These are phyloP conservation scores for Cystobasidiopsis lactophilus DNA, from an alignment of 768 basidiomycete species.

Conservation along the genomic window DNA sequence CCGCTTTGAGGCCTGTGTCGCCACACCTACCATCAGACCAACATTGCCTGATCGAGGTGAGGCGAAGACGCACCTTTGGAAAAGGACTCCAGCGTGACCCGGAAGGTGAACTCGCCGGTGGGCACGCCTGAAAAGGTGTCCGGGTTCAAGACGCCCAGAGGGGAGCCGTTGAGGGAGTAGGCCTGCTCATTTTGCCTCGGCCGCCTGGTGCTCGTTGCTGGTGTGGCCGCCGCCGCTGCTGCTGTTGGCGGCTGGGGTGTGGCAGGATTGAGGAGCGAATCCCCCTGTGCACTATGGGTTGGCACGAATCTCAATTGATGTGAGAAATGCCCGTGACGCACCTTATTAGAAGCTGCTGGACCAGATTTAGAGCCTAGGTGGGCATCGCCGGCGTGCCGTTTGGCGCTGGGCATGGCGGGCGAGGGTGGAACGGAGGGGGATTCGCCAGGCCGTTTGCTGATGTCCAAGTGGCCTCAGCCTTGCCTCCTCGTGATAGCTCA, in stretches of 20 bases:
- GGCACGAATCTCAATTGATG: no score
- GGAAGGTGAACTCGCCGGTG: background rate
- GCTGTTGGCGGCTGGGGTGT: background rate
- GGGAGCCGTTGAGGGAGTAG: slow-evolving; percentile 11
- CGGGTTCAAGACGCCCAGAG: background rate
- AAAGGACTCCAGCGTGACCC: background rate
- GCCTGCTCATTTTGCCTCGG: slow-evolving; percentile 10
- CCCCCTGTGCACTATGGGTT: no score
- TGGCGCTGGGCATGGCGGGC: background rate
- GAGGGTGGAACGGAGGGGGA: background rate
- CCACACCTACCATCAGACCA: no score
- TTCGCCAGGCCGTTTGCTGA: background rate
- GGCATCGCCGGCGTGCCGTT: background rate
- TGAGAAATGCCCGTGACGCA: no score
- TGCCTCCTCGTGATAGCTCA: background rate
- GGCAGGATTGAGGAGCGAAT: no score
- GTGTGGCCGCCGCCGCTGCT: background rate
- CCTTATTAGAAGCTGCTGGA: background rate
- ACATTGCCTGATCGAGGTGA: background rate
- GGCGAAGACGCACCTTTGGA: background rate
- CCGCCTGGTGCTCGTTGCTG: background rate
- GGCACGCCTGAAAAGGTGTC: background rate
- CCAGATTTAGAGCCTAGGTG: background rate
- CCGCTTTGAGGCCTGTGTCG: background rate
- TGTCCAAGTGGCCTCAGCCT: no score